Evolutionary conservation across 495 filamentous ascomycete species (phyloP), one percentile per base, ranked within the genome.

Genomic region (Beverwykella pulmonaria): DNA sequence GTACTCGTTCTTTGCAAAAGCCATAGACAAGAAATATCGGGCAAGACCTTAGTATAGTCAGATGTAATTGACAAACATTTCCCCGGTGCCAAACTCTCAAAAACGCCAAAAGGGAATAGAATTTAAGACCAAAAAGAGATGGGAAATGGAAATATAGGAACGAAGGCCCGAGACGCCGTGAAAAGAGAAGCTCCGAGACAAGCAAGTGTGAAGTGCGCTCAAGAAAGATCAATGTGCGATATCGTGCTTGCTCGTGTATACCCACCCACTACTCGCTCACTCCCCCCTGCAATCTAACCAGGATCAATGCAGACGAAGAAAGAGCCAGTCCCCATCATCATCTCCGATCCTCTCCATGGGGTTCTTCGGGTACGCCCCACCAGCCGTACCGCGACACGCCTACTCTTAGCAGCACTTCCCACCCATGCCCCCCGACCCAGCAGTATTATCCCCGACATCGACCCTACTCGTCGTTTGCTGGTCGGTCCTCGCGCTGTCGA

Each of bases 401-500:
- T 17, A 7, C 48, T 50, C 48, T 50, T 87, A 97, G 77, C 93
- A 98, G 81, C 93, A 98, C 80, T 96, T 96, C 68, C 88, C 87
- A 30, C 88, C 84, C 61, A 85, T 75, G 22, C 82, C 83, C 41
- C 80, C 85, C 23, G 56, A 47, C 58, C 82, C 83, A 1, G n/a
- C 22, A 46, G 57, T 48, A 34, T 20, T 25, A 2, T 69, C 66
- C 12, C 53, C 55, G 17, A 63, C 60, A 54, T 69, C 50, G 9
- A 64, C 66, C 70, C 82, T 27, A 22, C 30, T 59, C 17, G 27
- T 19, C 10, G 23, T 26, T n/a, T 82, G 77, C 63, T 87, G 85
- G 64, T 96, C 90, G 36, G 85, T 85, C 80, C 92, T 92, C 62
- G 88, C 87, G 41, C 88, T 96, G 74, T 93, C 91, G 75, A 92